Base-by-base conservation (phyloP, 768 basidiomycete genomes). In the Tricholoma furcatifolium region DNA sequence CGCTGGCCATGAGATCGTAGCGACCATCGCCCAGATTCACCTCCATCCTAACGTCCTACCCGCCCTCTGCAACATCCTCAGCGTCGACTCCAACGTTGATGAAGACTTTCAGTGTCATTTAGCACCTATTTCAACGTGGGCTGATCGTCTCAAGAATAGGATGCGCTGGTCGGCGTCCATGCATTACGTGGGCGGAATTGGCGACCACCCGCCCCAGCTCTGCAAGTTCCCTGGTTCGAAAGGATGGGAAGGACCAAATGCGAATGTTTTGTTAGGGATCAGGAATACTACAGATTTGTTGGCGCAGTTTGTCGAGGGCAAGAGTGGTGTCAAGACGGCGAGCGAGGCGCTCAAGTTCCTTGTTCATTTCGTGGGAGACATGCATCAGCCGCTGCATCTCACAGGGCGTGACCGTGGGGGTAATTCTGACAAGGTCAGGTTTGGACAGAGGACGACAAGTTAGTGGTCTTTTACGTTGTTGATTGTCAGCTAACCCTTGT, bases 381-480 rank as follows among this genome's bases (percentile, higher is more conserved):
- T 96, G 77, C 96, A 97, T 62, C 85, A 88, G 80, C 96, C 96
- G 4, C 73, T 99, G 49, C 96, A 99, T 67, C 78, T 99, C 34
- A 89, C 89, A 0, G 91, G 91, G 2, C 76, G 93, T 15, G 84
- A 93, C 60, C 78, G 90, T 27, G 96, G 96, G 4, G 96, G 95
- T 1, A 98, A 98, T 63, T 80, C 80, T 6, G 80, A 78, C 56
- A 84, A 84, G 60, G 91, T 94, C 23, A 62, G 72, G 11, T 97
- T 90, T 65, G 88, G 87, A 53, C 82, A 81, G 0, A 75, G 87
- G 24, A 68, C 75, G 45, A 89, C 84, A 31, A 92, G 91, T 91
- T 56, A 58, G 87, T 63, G 9, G 21, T 32, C 48, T 45, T 50
- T 42, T 43, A 2, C 6, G 2, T 27, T 27, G 9, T n/a, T 35